phyloP scores from a whole-genome alignment of 768 basidiomycete species.

The Pulveroboletus sp. region DNA sequence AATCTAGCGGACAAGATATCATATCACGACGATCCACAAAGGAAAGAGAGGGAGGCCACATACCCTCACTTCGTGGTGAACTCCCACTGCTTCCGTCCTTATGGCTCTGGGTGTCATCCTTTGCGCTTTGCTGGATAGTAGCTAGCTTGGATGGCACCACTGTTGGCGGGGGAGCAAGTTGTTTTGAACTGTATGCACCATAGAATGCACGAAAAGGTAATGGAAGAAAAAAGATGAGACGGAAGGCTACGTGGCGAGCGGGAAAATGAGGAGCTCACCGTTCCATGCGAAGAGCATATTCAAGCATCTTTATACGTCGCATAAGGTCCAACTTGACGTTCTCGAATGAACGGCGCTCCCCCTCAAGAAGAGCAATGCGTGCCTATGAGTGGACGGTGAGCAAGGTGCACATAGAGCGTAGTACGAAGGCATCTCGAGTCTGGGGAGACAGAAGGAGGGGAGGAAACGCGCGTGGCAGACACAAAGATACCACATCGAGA shows the following conservation, averaged over 20 bases:
- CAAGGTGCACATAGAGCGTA: not conserved
- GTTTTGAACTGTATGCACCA: constrained; percentile 60
- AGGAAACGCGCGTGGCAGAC: not conserved
- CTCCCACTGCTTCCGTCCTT: constrained; percentile 78
- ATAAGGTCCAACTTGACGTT: constrained; percentile 94
- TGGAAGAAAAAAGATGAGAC: constrained; percentile 21
- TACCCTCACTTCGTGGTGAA: constrained; percentile 84
- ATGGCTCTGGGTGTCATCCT: constrained; percentile 68
- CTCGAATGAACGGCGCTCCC: constrained; percentile 94
- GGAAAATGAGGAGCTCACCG: constrained; percentile 51
- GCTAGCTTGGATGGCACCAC: constrained; percentile 65
- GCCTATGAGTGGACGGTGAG: constrained; percentile 50
- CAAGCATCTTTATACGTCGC: constrained; percentile 98
- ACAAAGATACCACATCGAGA: not conserved
- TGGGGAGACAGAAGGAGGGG: not conserved
- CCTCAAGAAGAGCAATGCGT: constrained; percentile 94
- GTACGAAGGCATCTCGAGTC: not conserved
- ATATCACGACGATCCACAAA: not conserved
- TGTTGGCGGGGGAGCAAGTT: constrained; percentile 55
- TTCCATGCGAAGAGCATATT: constrained; percentile 94
- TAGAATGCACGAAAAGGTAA: constrained; percentile 27
- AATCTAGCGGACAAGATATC: constrained; percentile 45
- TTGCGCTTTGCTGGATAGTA: constrained; percentile 55
- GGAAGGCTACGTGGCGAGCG: constrained; percentile 1
- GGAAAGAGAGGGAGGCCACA: constrained; percentile 2